Evolutionary conservation across 805 yeast genomes (phyloP).

Genomic region (Metschnikowia aberdeeniae): DNA sequence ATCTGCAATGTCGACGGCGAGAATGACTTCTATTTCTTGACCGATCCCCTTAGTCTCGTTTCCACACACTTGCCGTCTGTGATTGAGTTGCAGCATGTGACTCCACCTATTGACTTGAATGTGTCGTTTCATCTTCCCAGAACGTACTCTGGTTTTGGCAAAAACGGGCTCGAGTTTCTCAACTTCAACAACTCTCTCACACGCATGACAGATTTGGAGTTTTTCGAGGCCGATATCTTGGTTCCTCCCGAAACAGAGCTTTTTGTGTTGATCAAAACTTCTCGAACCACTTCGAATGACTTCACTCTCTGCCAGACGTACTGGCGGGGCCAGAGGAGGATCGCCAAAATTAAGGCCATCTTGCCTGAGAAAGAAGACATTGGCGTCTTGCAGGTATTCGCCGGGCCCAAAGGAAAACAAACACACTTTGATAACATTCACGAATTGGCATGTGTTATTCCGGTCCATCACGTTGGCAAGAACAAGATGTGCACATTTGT

Average conservation of each 20-base stretch:
- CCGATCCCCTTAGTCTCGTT: constrained; percentile 70
- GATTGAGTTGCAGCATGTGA: constrained; percentile 76
- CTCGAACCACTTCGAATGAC: constrained; percentile 44
- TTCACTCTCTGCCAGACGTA: constrained; percentile 73
- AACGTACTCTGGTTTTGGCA: constrained; percentile 76
- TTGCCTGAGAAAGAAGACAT: constrained; percentile 65
- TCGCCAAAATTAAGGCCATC: constrained; percentile 74
- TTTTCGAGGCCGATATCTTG: constrained; percentile 71
- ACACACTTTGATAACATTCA: constrained; percentile 54
- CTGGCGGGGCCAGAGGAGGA: constrained; percentile 61
- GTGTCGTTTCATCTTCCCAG: constrained; percentile 81
- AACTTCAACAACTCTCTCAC: constrained; percentile 77
- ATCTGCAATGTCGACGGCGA: constrained; percentile 29
- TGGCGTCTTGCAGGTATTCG: constrained; percentile 74
- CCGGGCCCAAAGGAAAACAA: constrained; percentile 61
- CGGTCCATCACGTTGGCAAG: constrained; percentile 68
- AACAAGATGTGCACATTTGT: constrained; percentile 64
- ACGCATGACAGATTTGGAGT: constrained; percentile 67
- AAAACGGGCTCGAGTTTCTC: constrained; percentile 49
- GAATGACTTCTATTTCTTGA: constrained; percentile 68
- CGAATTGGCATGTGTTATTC: constrained; percentile 69
- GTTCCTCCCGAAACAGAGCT: constrained; percentile 70
- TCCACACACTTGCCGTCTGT: constrained; percentile 85
- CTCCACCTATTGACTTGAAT: constrained; percentile 77
- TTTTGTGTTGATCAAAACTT: constrained; percentile 53